Conservation (phyloP, 2,329 filamentous ascomycete genomes). For the Botrytis galanthina region DNA sequence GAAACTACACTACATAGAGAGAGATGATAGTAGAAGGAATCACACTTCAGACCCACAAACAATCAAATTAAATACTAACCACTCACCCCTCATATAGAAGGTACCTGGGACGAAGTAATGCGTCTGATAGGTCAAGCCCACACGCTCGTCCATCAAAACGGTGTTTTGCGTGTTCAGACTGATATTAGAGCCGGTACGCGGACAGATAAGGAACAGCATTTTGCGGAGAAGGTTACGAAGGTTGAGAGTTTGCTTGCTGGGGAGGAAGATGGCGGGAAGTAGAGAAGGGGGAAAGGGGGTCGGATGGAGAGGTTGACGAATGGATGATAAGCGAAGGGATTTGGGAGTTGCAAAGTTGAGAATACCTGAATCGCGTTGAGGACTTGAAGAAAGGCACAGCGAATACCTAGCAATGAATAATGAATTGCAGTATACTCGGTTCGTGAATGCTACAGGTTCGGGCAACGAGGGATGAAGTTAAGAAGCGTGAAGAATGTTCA, state of each 20-base stretch:
- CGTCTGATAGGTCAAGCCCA: constrained; percentile 83
- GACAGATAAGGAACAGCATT: constrained; percentile 38
- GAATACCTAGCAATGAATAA: not conserved
- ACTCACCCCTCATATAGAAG: constrained; percentile 56
- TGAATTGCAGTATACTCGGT: not conserved
- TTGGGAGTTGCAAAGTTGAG: not conserved
- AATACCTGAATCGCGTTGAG: not conserved
- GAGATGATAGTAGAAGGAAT: not conserved
- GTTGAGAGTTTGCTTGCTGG: constrained; percentile 36
- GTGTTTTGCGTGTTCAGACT: constrained; percentile 80
- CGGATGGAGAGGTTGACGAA: not conserved
- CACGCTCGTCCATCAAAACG: constrained; percentile 69
- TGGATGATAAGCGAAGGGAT: not conserved
- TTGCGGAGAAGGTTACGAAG: constrained; percentile 37
- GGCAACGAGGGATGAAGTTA: not conserved
- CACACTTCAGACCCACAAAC: not conserved
- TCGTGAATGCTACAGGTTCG: not conserved
- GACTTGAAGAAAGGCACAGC: not conserved
- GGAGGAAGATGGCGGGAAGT: constrained; percentile 20
- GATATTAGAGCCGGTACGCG: constrained; percentile 79
- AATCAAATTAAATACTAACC: not conserved
- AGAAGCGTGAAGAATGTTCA: not conserved
- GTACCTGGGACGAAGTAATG: constrained; percentile 87
- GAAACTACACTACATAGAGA: not conserved
- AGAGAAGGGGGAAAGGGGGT: not conserved